phyloP scores from a whole-genome alignment of 257 asterid genomes.

The Phtheirospermum japonicum region DNA sequence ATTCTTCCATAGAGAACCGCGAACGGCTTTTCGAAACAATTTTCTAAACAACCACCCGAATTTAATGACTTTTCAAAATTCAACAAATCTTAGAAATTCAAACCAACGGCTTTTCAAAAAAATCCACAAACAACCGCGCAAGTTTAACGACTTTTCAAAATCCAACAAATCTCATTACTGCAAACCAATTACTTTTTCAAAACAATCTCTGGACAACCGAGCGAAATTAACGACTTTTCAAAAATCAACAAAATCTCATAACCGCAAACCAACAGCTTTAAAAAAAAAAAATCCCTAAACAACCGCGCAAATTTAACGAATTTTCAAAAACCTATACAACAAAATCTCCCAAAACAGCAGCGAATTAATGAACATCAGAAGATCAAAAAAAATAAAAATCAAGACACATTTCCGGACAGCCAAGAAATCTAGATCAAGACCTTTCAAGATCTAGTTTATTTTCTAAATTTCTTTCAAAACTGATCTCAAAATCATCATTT shows the following conservation, averaged over 20 bases:
- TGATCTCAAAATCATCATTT: slow-evolving; percentile 9
- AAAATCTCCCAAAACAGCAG: slow-evolving; percentile 6
- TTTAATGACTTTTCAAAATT: not conserved
- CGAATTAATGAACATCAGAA: slow-evolving; percentile 6
- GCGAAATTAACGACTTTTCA: not conserved
- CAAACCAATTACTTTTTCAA: too few species aligned
- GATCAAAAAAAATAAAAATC: not conserved
- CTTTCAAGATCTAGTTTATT: slow-evolving; percentile 9
- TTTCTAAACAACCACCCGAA: slow-evolving; percentile 5
- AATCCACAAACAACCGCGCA: not conserved
- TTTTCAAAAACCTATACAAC: not conserved
- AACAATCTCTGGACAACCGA: not conserved
- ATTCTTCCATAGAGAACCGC: not conserved
- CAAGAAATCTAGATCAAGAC: slow-evolving; percentile 10
- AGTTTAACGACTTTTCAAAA: slow-evolving; percentile 15
- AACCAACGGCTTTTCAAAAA: slow-evolving; percentile 19
- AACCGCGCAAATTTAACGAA: not conserved
- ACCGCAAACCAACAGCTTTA: not conserved
- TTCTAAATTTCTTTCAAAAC: slow-evolving; percentile 8
- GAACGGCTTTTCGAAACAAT: not conserved
- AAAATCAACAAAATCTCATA: not conserved
- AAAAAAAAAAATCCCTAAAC: not conserved
- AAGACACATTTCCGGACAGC: slow-evolving; percentile 2
- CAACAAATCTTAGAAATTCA: slow-evolving; percentile 11
- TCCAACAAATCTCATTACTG: too few species aligned